phyloP scores from a whole-genome alignment of 2,329 filamentous ascomycete species.

The Nemania sp. region DNA sequence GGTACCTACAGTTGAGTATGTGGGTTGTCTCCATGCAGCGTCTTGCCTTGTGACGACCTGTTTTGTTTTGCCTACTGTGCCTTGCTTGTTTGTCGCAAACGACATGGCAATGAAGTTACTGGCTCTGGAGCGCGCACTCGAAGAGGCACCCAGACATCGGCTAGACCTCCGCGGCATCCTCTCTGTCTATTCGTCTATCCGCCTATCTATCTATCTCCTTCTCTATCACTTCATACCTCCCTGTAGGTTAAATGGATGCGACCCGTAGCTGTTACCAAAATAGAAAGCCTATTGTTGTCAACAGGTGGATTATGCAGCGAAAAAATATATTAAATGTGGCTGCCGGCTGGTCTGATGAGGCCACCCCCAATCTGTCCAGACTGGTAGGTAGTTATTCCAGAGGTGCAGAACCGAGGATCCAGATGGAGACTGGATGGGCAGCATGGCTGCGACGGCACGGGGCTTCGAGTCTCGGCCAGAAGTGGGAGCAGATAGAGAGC shows the following conservation, averaged over 20 bases:
- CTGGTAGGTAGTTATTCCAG: conserved; percentile 33
- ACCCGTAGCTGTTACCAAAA: conserved; percentile 32
- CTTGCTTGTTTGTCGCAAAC: conserved; percentile 31
- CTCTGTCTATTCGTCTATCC: not conserved
- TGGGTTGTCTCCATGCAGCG: conserved; percentile 14
- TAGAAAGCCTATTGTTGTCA: conserved; percentile 32
- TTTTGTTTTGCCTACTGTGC: conserved; percentile 18
- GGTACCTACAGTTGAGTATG: conserved; percentile 22
- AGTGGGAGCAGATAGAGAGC: not conserved
- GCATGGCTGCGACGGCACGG: conserved; percentile 29
- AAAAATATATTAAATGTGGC: conserved; percentile 46
- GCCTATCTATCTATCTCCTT: not conserved
- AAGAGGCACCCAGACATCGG: conserved; percentile 22
- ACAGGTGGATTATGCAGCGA: conserved; percentile 46
- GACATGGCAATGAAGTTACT: conserved; percentile 12
- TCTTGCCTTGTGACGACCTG: conserved; percentile 10
- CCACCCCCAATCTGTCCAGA: conserved; percentile 30
- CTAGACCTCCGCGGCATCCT: conserved; percentile 30
- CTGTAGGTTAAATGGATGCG: conserved; percentile 28
- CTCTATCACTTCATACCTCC: too few relatives aligned
- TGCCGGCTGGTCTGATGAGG: conserved; percentile 36
- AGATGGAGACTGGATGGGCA: conserved; percentile 34
- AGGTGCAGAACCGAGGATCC: conserved; percentile 43
- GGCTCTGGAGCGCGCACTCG: conserved; percentile 4
- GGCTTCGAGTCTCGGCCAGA: conserved; percentile 28